phyloP scores from a whole-genome alignment of 441 rosid genomes.

The Populus hybrid region DNA sequence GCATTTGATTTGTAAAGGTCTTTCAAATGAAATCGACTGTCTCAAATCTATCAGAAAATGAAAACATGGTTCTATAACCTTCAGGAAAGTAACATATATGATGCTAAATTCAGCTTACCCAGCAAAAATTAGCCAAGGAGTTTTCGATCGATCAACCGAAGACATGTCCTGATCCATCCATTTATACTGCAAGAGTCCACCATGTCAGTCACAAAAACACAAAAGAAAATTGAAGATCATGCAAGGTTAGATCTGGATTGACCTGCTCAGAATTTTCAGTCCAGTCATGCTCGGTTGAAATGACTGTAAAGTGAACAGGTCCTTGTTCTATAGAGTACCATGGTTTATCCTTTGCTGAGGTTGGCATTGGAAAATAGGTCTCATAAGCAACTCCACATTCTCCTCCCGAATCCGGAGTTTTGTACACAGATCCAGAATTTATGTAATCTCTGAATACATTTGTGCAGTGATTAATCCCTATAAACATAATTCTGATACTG shows the following conservation, averaged over 20 bases:
- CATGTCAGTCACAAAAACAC: background rate
- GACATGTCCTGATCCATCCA: constrained; percentile 64
- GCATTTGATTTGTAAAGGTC: constrained; percentile 11
- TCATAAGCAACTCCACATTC: constrained; percentile 74
- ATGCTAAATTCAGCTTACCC: constrained; percentile 30
- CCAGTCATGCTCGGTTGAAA: constrained; percentile 63
- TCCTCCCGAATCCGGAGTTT: constrained; percentile 61
- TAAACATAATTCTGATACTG: background rate
- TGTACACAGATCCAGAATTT: constrained; percentile 39
- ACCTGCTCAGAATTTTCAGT: constrained; percentile 41
- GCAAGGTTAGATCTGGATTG: background rate
- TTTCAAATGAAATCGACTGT: background rate
- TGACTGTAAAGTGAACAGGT: constrained; percentile 48
- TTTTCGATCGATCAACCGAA: constrained; percentile 45
- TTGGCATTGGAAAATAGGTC: constrained; percentile 63
- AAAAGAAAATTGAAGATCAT: background rate
- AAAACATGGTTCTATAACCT: background rate
- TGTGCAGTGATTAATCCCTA: background rate
- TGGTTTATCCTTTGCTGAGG: constrained; percentile 53
- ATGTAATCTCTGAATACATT: constrained; percentile 44
- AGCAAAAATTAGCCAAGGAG: constrained; percentile 55
- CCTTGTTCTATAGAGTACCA: constrained; percentile 66
- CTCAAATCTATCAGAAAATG: background rate
- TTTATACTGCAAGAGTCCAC: constrained; percentile 26
- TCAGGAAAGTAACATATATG: background rate